Evolutionary conservation across 1,139 yeast species (phyloP).

Genomic region (Taphrina pruni): DNA sequence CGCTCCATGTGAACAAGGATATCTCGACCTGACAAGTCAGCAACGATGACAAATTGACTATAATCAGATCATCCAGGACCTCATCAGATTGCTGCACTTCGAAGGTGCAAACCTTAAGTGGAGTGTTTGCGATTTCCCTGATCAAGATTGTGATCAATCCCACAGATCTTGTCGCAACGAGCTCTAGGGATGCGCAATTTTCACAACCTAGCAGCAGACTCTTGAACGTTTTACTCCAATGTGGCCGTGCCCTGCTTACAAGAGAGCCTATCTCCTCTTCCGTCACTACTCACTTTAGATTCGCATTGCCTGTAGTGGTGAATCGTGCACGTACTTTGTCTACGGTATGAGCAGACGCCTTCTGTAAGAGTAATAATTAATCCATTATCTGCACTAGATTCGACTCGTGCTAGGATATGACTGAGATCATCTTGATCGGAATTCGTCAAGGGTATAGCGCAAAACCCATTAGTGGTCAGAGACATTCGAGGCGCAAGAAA

Average conservation of each 20-base stretch:
- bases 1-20: slow-evolving; percentile 11
- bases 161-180: not conserved
- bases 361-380: not conserved
- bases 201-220: not conserved
- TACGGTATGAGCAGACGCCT: not conserved
- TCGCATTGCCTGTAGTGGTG: too few relatives aligned
- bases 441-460: not conserved
- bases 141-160: not conserved
- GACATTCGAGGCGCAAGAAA: not conserved
- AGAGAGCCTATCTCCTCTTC: not conserved
- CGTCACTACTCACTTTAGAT: not conserved
- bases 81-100: slow-evolving; percentile 8
- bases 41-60: not conserved
- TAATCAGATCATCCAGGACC: not conserved
- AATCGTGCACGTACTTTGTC: not conserved
- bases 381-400: not conserved
- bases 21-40: slow-evolving; percentile 6
- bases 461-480: not conserved
- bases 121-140: slow-evolving; percentile 12
- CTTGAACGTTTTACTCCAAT: not conserved
- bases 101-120: slow-evolving; percentile 22
- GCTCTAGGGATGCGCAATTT: not conserved
- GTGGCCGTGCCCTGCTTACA: not conserved
- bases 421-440: not conserved
- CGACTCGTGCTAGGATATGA: slow-evolving; percentile 14